Evolutionary conservation across 2,329 filamentous ascomycete species (phyloP).

Genomic region (Aspergillus pseudotamarii): DNA sequence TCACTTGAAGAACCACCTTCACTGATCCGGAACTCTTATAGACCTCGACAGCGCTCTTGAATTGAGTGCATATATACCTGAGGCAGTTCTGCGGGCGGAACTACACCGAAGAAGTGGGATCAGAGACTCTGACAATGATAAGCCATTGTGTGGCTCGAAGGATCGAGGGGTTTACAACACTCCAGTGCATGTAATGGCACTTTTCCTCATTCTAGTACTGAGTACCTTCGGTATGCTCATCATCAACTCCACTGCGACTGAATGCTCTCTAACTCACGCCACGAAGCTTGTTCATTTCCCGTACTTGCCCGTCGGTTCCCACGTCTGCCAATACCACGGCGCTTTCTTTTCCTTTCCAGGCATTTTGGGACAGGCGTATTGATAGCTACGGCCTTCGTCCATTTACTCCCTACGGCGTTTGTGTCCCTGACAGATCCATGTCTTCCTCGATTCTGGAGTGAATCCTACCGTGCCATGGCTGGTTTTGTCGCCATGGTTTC

Average conservation of each 20-base stretch:
- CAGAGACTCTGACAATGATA: slow-evolving; percentile 22
- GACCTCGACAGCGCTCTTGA: slow-evolving; percentile 24
- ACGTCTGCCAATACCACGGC: slow-evolving; percentile 60
- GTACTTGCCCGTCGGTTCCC: slow-evolving; percentile 63
- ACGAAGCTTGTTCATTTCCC: slow-evolving; percentile 63
- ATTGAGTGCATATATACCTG: slow-evolving; percentile 35
- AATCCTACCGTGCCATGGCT: slow-evolving; percentile 76
- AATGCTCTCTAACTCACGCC: slow-evolving; percentile 11
- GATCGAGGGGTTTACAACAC: slow-evolving; percentile 61
- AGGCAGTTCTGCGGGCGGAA: slow-evolving; percentile 37
- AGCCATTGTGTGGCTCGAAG: slow-evolving; percentile 39
- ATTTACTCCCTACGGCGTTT: slow-evolving; percentile 66
- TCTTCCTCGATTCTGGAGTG: slow-evolving; percentile 76
- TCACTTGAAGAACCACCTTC: neutral
- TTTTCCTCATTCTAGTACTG: slow-evolving; percentile 66
- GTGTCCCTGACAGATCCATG: slow-evolving; percentile 63
- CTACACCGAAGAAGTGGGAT: slow-evolving; percentile 29
- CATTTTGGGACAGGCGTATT: slow-evolving; percentile 62
- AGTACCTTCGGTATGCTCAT: slow-evolving; percentile 42
- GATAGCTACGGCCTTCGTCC: slow-evolving; percentile 61
- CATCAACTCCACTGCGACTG: neutral
- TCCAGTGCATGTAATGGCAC: slow-evolving; percentile 66
- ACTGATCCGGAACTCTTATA: slow-evolving; percentile 8
- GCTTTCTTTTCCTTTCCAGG: slow-evolving; percentile 61
- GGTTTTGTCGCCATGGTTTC: slow-evolving; percentile 81